Percentiles rank a stretch among this genome's conserved stretches.
phyloP scores from a whole-genome alignment of 225 moss, liverwort and hornwort genomes.

The Physcomitrium patens region DNA sequence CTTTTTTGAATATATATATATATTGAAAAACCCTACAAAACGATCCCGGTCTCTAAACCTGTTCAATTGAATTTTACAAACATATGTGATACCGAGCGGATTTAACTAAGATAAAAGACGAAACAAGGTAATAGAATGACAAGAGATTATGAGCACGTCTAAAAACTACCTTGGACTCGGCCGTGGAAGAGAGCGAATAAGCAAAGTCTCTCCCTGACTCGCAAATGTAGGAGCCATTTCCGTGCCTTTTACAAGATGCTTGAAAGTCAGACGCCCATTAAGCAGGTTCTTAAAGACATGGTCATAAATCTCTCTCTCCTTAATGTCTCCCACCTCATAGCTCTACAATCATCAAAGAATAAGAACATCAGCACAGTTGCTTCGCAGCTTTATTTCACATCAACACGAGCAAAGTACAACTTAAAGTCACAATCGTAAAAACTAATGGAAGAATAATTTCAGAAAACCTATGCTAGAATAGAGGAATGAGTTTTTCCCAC shows the following conservation, averaged over 20 bases:
- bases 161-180: conserved; percentile 67
- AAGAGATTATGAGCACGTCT: conserved; percentile 1
- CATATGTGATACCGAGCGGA: not conserved
- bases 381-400: not conserved
- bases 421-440: not conserved
- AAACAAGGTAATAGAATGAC: not conserved
- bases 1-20: no score
- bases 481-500: not conserved
- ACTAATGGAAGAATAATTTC: not conserved
- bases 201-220: conserved; percentile 81
- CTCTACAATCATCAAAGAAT: conserved; percentile 30
- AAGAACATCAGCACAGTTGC: conserved; percentile 15
- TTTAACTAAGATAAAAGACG: not conserved
- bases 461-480: not conserved
- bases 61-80: not conserved
- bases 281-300: conserved; percentile 70
- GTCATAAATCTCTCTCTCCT: conserved; percentile 84
- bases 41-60: not conserved
- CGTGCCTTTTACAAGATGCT: conserved; percentile 78
- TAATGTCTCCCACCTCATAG: conserved; percentile 71
- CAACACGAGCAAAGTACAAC: not conserved
- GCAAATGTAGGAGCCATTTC: conserved; percentile 90
- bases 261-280: conserved; percentile 78
- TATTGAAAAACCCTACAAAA: no score
- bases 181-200: conserved; percentile 77